phyloP scores from a whole-genome alignment of 257 asterid genomes.

The Rhazya stricta region DNA sequence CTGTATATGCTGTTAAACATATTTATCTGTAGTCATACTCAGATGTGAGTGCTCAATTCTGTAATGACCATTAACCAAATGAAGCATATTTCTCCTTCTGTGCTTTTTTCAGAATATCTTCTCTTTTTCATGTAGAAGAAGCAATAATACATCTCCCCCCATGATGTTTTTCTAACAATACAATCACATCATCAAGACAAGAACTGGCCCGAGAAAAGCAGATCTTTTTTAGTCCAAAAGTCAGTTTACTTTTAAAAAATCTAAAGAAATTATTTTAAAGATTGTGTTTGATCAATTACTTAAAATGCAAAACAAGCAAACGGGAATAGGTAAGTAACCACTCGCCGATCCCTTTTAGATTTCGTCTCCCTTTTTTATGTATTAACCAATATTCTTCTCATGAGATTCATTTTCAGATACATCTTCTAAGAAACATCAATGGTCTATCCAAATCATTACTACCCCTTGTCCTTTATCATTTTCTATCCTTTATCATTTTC shows the following conservation, averaged over 20 bases:
- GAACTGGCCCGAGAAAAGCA: no score
- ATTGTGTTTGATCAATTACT: no score
- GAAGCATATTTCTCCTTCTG: not conserved
- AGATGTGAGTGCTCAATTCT: not conserved
- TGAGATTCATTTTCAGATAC: slow-evolving; percentile 8
- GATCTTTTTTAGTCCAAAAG: no score
- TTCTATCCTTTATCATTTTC: slow-evolving; percentile 4
- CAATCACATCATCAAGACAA: no score
- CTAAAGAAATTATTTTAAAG: no score
- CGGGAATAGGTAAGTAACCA: no score
- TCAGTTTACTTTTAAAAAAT: no score
- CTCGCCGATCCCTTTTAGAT: no score
- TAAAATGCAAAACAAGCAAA: no score
- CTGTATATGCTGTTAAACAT: not conserved
- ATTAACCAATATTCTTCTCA: slow-evolving; percentile 1
- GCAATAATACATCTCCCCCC: not conserved
- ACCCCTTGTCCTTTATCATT: not conserved
- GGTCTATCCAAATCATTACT: not conserved
- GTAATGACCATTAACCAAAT: not conserved
- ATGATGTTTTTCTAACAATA: no score
- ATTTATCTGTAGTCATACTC: not conserved
- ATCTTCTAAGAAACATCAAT: not conserved
- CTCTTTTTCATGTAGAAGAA: no score
- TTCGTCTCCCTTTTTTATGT: not conserved
- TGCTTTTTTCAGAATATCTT: not conserved